phyloP scores from a whole-genome alignment of 345 rosid genomes.

The Euphorbia pulcherrima region DNA sequence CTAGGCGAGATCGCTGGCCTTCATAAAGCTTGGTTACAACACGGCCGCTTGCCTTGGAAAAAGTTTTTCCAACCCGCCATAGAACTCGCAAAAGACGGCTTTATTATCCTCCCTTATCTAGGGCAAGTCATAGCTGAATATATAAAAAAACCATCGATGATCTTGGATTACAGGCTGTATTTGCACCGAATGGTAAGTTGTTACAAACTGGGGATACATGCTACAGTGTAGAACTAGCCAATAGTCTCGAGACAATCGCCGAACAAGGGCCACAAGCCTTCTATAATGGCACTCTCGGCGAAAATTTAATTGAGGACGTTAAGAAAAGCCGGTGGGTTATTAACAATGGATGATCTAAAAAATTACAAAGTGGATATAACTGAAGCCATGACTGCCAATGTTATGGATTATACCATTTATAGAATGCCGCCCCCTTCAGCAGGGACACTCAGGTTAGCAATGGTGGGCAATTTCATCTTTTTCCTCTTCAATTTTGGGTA shows the following conservation, averaged over 20 bases:
- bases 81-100: constrained; percentile 62
- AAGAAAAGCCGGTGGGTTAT: constrained; percentile 69
- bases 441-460: constrained; percentile 68
- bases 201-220: constrained; percentile 60
- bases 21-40: constrained; percentile 67
- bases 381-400: constrained; percentile 52
- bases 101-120: constrained; percentile 59
- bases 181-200: constrained; percentile 63
- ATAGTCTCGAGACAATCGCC: constrained; percentile 54
- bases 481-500: neutral
- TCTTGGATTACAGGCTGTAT: constrained; percentile 56
- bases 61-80: constrained; percentile 65
- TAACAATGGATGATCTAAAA: constrained; percentile 78
- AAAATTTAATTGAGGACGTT: constrained; percentile 67
- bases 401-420: constrained; percentile 56
- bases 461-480: constrained; percentile 43
- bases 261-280: constrained; percentile 68
- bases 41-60: constrained; percentile 74
- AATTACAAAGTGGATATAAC: constrained; percentile 59
- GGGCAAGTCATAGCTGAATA: constrained; percentile 30
- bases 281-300: constrained; percentile 66
- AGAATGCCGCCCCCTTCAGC: constrained; percentile 96
- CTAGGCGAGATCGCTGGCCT: constrained; percentile 97
- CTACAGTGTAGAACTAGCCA: constrained; percentile 52
- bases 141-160: constrained; percentile 39